Percentiles rank a stretch among this genome's conserved stretches.
These are phyloP conservation scores for Nemania bipapillata DNA, from an alignment of 2,329 filamentous ascomycete species.

Conservation along the genomic window DNA sequence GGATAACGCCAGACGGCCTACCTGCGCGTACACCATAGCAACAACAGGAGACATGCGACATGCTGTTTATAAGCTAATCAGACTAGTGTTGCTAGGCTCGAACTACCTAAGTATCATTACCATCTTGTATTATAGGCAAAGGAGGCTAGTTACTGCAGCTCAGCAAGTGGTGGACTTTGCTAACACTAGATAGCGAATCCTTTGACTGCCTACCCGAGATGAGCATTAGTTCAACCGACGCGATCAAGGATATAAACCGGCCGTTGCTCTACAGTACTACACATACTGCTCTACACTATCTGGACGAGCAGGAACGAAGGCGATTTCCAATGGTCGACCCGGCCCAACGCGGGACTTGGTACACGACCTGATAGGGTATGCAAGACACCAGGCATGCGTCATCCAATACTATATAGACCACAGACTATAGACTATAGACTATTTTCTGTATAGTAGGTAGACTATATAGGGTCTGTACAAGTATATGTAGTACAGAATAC, in stretches of 20 bases:
- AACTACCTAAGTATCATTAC: background rate
- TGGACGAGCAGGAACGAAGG: background rate
- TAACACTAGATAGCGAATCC: constrained; percentile 17
- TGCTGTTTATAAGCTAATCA: background rate
- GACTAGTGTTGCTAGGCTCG: background rate
- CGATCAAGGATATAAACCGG: constrained; percentile 10
- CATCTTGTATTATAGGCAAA: background rate
- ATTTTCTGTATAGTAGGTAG: background rate
- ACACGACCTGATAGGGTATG: constrained; percentile 10
- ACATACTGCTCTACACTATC: background rate
- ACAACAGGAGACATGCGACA: too few species aligned
- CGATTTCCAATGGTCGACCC: constrained; percentile 11
- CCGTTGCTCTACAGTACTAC: background rate
- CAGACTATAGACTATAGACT: too few species aligned
- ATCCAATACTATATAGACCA: background rate
- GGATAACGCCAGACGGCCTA: too few species aligned
- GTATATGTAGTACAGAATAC: background rate
- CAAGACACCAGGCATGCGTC: constrained; percentile 17
- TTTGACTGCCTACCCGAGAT: constrained; percentile 13
- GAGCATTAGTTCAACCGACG: constrained; percentile 1
- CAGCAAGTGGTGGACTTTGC: constrained; percentile 4
- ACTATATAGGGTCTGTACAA: too few species aligned
- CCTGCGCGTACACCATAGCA: too few species aligned
- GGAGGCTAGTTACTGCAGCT: background rate
- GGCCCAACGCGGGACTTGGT: background rate